Base-by-base conservation (phyloP, 768 basidiomycete species). In the Tylopilus subfusipes region DNA sequence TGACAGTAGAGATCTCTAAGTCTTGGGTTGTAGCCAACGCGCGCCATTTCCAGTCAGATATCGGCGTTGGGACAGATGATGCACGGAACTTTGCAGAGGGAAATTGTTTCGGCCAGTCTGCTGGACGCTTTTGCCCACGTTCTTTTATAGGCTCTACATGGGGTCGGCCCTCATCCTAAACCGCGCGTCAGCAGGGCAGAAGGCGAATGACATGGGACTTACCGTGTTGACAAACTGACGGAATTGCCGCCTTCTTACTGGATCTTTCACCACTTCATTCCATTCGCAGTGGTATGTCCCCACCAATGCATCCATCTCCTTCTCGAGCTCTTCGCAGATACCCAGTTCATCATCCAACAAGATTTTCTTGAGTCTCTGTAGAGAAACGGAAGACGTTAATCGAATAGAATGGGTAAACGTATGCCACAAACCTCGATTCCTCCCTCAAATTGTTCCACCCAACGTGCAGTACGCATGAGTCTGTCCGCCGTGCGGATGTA, bases 401-500 rank as follows among this genome's bases (percentile, higher is more conserved):
- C 3, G 18, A 3, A 8, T 29, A 27, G 5, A 54, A 22, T 7
- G 11, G 9, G 13, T 10, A 22, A 7, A 13, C n/a, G 25, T 31
- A 16, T 14, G 4, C 13, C 1, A 24, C 38, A 25, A n/a, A 81
- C 81, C 67, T 86, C 81, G 47, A 87, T 76, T 0, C 85, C 86
- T 11, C 83, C 84, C 38, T 86, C 86, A 68, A 87, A 80, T 10
- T 75, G 73, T 57, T 89, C 87, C 6, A 89, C 69, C 87, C 88
- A 90, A 11, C 85, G 74, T 1, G 87, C 85, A 1, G 88, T 90
- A 5, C 87, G 80, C 70, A 81, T 81, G 13, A 90, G 75, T 56
- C 76, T 78, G 65, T 90, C 87, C 5, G 88, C 87, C 0, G 87
- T 85, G 58, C 77, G 78, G 61, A 90, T 88, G 66, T 89, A 90